Conservation (phyloP, 2,329 filamentous ascomycete species). For the Exserohilum turcica region DNA sequence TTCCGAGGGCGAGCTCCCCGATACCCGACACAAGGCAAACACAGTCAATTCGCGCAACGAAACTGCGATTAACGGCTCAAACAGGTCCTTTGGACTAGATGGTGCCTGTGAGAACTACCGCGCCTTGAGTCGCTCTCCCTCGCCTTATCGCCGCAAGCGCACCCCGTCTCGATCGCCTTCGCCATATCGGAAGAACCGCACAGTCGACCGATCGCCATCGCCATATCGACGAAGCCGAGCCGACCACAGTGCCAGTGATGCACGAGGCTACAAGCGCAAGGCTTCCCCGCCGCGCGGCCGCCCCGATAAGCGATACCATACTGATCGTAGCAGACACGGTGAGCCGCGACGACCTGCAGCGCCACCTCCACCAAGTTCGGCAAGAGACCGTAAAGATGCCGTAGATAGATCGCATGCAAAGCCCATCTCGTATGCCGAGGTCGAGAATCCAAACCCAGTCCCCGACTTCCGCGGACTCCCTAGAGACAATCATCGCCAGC, state of each 20-base stretch:
- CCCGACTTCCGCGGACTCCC: conserved; percentile 24
- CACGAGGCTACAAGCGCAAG: conserved; percentile 45
- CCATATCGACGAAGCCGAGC: conserved; percentile 31
- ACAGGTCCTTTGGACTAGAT: conserved; percentile 39
- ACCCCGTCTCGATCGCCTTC: conserved; percentile 35
- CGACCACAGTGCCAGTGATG: conserved; percentile 32
- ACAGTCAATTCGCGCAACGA: conserved; percentile 34
- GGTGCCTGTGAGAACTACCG: conserved; percentile 35
- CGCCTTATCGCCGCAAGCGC: conserved; percentile 35
- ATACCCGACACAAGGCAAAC: conserved; percentile 44
- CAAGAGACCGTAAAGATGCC: conserved; percentile 14
- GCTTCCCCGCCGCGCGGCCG: conserved; percentile 49
- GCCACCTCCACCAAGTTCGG: conserved; percentile 8
- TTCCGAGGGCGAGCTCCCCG: conserved; percentile 40
- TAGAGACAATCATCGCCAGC: conserved; percentile 9
- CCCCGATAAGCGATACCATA: conserved; percentile 63
- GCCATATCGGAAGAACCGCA: conserved; percentile 34
- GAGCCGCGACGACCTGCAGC: conserved; percentile 64
- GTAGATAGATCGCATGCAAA: conserved; percentile 22
- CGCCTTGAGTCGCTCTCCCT: conserved; percentile 38
- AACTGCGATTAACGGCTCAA: conserved; percentile 42
- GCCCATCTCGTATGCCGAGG: conserved; percentile 41
- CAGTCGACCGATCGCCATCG: conserved; percentile 34
- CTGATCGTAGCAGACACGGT: conserved; percentile 49
- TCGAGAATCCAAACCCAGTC: conserved; percentile 52